phyloP scores from a whole-genome alignment of 2,329 filamentous ascomycete genomes.

The Microcyclospora tardicrescens region DNA sequence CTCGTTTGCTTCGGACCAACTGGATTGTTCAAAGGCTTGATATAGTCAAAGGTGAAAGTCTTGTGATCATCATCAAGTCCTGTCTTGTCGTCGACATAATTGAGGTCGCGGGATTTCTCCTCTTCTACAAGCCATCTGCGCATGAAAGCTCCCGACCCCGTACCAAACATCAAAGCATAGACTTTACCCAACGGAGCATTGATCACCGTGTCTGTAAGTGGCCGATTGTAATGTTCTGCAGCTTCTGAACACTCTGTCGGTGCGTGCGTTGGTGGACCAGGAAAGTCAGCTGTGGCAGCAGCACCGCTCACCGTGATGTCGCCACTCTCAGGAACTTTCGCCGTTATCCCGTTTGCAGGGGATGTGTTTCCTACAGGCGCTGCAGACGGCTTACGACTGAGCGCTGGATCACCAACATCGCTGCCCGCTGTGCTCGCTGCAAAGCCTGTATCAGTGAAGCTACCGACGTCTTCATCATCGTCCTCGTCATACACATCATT shows the following conservation, averaged over 20 bases:
- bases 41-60: slow-evolving; percentile 67
- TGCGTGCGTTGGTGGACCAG: slow-evolving; percentile 67
- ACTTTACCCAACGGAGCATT: slow-evolving; percentile 83
- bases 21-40: slow-evolving; percentile 71
- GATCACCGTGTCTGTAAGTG: slow-evolving; percentile 74
- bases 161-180: slow-evolving; percentile 77
- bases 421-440: slow-evolving; percentile 40
- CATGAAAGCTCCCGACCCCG: slow-evolving; percentile 68
- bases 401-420: slow-evolving; percentile 34
- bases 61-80: slow-evolving; percentile 60
- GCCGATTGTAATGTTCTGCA: slow-evolving; percentile 68
- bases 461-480: slow-evolving; percentile 51
- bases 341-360: slow-evolving; percentile 25
- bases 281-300: slow-evolving; percentile 51
- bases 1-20: slow-evolving; percentile 93
- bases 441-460: slow-evolving; percentile 42
- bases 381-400: slow-evolving; percentile 61
- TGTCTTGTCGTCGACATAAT: slow-evolving; percentile 69
- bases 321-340: slow-evolving; percentile 17
- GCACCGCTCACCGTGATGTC: slow-evolving; percentile 29
- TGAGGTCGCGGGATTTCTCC: slow-evolving; percentile 79
- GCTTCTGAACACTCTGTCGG: slow-evolving; percentile 77
- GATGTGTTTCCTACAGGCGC: slow-evolving; percentile 24
- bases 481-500: slow-evolving; percentile 72
- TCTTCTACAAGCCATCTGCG: slow-evolving; percentile 73